Base-by-base conservation (phyloP, 2,329 filamentous ascomycete genomes). In the Cladosporium sp. region DNA sequence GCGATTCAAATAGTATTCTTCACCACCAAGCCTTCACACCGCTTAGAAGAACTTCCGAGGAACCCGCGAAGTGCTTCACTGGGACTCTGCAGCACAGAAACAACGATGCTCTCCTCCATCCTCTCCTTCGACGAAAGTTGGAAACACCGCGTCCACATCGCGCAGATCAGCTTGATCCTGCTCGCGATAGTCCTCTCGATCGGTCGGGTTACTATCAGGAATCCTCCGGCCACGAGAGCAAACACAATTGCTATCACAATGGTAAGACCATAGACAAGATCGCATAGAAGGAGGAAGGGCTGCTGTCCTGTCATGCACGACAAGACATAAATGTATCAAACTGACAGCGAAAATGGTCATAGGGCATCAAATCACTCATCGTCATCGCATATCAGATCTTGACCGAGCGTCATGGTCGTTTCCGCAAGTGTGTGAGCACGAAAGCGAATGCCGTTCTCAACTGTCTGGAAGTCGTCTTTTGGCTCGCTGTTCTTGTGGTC, bases 381-480 rank as follows among this genome's bases (percentile, higher is more conserved):
- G 65, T 78, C 54, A 68, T 78, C 58, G 42, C 59, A 8, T 78
- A 78, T 60, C 71, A 77, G 57, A 60, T 78, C 44, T 61, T 75
- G 1, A 72, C 72, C 24, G 70, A 73, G 39, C 71, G 76, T 57
- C 60, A 70, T 12, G 37, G 58, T 4, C 60, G 61, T 1, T 68
- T 76, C 53, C 58, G 65, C 12, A 68, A 65, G 56, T 78, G 73
- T 73, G 66, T 61, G 25, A 75, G 70, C 62, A 63, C 73, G 5
- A 78, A 77, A 63, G 74, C 74, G 4, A 71, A 75, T 61, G 61
- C 67, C 4, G 73, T 77, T 35, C 66, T 78, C 56, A 76, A 75
- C 64, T 66, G 60, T 45, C 63, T 78, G 15, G 76, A 79, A 60
- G 61, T 74, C 13, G 66, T 77, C 13, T 77, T 77, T 61, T 78